These are phyloP conservation scores for Rhododendron griersonianum DNA, from an alignment of 148 eudicot genomes.

Conservation along the genomic window DNA sequence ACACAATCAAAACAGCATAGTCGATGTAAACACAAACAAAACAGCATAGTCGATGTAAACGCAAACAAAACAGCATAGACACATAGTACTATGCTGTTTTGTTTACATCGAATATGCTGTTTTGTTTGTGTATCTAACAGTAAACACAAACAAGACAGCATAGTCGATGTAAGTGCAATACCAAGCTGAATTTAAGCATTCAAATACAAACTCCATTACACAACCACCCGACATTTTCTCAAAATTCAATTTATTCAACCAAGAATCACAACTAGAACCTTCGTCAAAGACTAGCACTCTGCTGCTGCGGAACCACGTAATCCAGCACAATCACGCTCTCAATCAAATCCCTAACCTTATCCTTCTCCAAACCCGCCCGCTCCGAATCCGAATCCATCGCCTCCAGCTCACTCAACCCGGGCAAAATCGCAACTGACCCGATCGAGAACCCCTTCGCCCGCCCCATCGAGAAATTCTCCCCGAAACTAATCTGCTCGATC, in stretches of 20 bases:
- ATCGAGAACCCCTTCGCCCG: constrained; percentile 84
- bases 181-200: neutral
- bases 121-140: too few species aligned
- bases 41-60: too few species aligned
- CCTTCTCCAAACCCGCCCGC: constrained; percentile 44
- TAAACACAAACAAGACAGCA: too few species aligned
- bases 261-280: neutral
- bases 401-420: constrained; percentile 49
- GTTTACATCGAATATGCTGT: too few species aligned
- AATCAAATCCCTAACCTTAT: constrained; percentile 57
- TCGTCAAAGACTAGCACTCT: constrained; percentile 7
- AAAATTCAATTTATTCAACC: neutral
- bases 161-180: neutral
- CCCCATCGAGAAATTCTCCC: constrained; percentile 79
- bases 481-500: constrained; percentile 47
- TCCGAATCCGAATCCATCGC: constrained; percentile 34
- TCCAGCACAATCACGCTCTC: constrained; percentile 64
- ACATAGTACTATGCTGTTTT: too few species aligned
- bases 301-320: constrained; percentile 46
- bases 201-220: neutral
- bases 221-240: neutral
- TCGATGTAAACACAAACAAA: too few species aligned
- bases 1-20: too few species aligned
- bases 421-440: constrained; percentile 59
- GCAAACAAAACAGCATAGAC: too few species aligned